Percentiles rank a stretch among this genome's conserved stretches.
Conservation (phyloP, 1,284 basidiomycete genomes). For the Stereum hirsutum region DNA sequence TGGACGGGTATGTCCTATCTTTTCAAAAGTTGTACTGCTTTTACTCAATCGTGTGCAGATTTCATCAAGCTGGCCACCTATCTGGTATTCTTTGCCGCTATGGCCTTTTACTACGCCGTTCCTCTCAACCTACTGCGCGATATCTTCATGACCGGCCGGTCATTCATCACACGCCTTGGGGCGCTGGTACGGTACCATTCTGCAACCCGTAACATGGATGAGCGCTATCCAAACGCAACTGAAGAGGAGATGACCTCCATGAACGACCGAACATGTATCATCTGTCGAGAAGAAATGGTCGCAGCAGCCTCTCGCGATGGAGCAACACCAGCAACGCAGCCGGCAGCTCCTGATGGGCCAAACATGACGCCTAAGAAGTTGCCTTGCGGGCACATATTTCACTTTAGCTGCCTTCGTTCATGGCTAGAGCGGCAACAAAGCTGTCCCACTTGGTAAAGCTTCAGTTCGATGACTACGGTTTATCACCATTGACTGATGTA, state of each 20-base stretch:
- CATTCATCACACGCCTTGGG: constrained; percentile 80
- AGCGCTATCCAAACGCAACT: constrained; percentile 91
- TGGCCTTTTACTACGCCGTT: constrained; percentile 91
- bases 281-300: constrained; percentile 97
- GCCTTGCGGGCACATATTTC: constrained; percentile 95
- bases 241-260: constrained; percentile 72
- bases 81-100: constrained; percentile 86
- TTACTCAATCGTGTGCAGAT: constrained; percentile 39
- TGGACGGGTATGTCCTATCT: constrained; percentile 54
- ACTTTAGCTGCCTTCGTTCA: constrained; percentile 93
- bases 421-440: constrained; percentile 97
- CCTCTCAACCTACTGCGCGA: constrained; percentile 96
- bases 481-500: constrained; percentile 10
- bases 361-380: constrained; percentile 97
- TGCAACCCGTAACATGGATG: constrained; percentile 96
- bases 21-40: constrained; percentile 4
- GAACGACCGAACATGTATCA: constrained; percentile 93
- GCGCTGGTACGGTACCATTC: constrained; percentile 89
- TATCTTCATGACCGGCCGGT: constrained; percentile 90
- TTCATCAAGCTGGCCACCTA: constrained; percentile 92
- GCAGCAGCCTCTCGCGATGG: constrained; percentile 23
- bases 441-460: constrained; percentile 88
- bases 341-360: constrained; percentile 50
- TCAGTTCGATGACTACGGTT: constrained; percentile 5
- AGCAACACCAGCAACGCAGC: constrained; percentile 13